Percentiles rank a stretch among this genome's conserved stretches.
Evolutionary conservation across 345 rosid genomes (phyloP).

Genomic region (Corymbia maculata): DNA sequence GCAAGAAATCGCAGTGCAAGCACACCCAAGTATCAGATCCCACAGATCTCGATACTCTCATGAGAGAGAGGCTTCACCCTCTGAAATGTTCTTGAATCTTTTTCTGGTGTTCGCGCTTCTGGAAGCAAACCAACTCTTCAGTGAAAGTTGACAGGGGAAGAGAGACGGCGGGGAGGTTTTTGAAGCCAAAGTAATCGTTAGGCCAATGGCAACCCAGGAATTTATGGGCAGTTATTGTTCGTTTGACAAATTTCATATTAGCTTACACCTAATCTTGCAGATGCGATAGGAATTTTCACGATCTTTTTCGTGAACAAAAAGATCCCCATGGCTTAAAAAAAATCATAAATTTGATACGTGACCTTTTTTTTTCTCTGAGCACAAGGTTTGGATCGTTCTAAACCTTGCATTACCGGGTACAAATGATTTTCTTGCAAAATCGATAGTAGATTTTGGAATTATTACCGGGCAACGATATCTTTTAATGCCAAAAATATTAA

Average conservation of each 20-base stretch:
- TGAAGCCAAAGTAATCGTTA: neutral
- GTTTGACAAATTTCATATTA: neutral
- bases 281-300: neutral
- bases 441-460: neutral
- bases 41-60: neutral
- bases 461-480: neutral
- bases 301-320: neutral
- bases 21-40: neutral
- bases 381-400: neutral
- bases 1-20: neutral
- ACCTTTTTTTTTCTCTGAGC: neutral
- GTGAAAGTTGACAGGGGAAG: neutral
- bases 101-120: neutral
- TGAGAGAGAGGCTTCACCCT: neutral
- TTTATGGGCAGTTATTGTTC: neutral
- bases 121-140: neutral
- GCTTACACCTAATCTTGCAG: neutral
- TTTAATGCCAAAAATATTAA: neutral
- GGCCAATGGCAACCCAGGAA: neutral
- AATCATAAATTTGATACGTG: neutral
- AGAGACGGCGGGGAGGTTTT: neutral
- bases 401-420: neutral
- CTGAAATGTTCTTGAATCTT: neutral
- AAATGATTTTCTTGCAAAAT: neutral
- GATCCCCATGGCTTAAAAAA: neutral